Evolutionary conservation across 768 basidiomycete species (phyloP).

Genomic region (Kwoniella dejecticola): DNA sequence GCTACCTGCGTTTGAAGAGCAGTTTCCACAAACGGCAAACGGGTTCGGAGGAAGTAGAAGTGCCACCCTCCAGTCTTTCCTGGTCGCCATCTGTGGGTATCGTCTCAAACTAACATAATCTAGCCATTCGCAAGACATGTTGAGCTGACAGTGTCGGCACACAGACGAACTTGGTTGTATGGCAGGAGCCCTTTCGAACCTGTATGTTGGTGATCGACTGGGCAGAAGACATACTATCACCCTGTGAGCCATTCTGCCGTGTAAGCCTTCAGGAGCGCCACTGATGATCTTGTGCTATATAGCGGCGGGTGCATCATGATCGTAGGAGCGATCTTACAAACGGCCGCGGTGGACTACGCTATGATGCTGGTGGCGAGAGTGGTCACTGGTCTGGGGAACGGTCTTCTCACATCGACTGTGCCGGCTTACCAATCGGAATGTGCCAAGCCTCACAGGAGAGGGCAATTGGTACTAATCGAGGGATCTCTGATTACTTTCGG

Average conservation of each 20-base stretch:
- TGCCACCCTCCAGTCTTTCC: conserved; percentile 65
- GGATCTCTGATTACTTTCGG: conserved; percentile 59
- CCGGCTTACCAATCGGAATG: conserved; percentile 70
- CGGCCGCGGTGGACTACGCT: conserved; percentile 62
- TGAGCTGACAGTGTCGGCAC: too few species aligned
- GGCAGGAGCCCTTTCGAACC: conserved; percentile 65
- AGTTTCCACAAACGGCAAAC: conserved; percentile 64
- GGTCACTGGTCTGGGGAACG: conserved; percentile 68
- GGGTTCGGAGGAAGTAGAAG: conserved; percentile 49
- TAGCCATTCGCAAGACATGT: too few species aligned
- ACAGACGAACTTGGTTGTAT: conserved; percentile 68
- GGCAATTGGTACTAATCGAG: conserved; percentile 68
- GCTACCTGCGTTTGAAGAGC: conserved; percentile 64
- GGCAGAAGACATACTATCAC: conserved; percentile 39
- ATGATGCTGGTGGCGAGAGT: conserved; percentile 66
- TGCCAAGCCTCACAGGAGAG: conserved; percentile 64
- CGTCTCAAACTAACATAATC: conserved; percentile 25
- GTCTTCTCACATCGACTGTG: conserved; percentile 67
- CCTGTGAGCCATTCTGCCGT: conserved; percentile 10
- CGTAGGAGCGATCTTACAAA: conserved; percentile 40
- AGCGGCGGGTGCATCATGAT: conserved; percentile 40
- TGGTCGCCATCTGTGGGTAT: conserved; percentile 66
- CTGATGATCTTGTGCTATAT: neutral
- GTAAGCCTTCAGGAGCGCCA: neutral
- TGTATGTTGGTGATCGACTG: conserved; percentile 54